Conservation (phyloP, 495 filamentous ascomycete species). For the Podospora bellae-mahoneyi region DNA sequence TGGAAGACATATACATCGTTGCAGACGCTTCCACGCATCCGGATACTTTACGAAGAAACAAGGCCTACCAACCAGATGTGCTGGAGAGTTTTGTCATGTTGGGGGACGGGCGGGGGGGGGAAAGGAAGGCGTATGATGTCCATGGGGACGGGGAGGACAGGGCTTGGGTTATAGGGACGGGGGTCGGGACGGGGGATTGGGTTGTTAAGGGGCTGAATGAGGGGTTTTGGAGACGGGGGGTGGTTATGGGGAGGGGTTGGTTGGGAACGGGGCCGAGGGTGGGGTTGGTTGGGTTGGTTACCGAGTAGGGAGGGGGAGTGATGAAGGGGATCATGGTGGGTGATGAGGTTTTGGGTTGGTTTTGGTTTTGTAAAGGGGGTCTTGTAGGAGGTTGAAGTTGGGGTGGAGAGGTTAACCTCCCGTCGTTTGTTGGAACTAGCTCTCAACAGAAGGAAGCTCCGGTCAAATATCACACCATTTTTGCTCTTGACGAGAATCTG, state of each 20-base stretch:
- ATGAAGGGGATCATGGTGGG: too few species aligned
- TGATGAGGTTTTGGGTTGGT: too few species aligned
- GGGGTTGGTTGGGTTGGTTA: neutral
- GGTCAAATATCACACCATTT: too few species aligned
- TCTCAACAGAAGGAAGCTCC: too few species aligned
- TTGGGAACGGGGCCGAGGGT: neutral
- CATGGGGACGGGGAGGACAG: neutral
- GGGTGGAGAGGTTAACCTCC: too few species aligned
- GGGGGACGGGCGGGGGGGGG: too few species aligned
- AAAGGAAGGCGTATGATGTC: neutral
- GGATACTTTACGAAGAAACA: neutral
- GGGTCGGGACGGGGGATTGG: neutral
- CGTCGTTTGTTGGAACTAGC: too few species aligned
- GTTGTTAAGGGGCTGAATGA: neutral
- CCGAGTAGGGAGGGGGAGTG: neutral
- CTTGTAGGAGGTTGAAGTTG: too few species aligned
- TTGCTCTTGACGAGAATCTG: too few species aligned
- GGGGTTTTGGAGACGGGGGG: neutral
- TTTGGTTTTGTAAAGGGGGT: too few species aligned
- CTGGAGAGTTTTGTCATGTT: neutral
- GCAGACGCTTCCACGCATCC: neutral
- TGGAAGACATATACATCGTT: neutral
- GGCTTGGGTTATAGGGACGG: neutral
- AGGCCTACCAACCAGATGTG: neutral
- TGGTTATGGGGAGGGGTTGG: neutral